phyloP scores from a whole-genome alignment of 306 rosid species.

The Quercus gilva region DNA sequence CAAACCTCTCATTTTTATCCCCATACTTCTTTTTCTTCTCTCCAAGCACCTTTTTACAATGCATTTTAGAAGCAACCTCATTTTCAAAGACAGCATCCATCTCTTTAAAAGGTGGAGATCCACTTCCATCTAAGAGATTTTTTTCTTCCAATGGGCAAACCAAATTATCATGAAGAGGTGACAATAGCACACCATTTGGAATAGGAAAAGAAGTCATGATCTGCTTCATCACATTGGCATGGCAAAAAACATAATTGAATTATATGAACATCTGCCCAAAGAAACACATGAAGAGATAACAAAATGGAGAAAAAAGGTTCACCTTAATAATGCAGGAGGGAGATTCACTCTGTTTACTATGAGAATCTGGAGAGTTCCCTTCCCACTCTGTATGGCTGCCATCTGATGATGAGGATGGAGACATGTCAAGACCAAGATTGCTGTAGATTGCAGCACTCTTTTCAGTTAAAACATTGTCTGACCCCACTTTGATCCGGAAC shows the following conservation, averaged over 20 bases:
- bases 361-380: slow-evolving; percentile 66
- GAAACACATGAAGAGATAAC: slow-evolving; percentile 21
- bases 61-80: slow-evolving; percentile 39
- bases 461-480: slow-evolving; percentile 55
- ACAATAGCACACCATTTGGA: slow-evolving; percentile 46
- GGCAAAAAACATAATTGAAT: not conserved
- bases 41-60: slow-evolving; percentile 38
- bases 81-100: slow-evolving; percentile 24
- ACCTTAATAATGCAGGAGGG: slow-evolving; percentile 25
- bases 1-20: slow-evolving; percentile 43
- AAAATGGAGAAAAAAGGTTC: not conserved
- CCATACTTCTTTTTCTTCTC: slow-evolving; percentile 44
- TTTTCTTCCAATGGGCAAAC: slow-evolving; percentile 48
- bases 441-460: slow-evolving; percentile 77
- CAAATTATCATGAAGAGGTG: slow-evolving; percentile 72
- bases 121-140: slow-evolving; percentile 31
- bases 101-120: slow-evolving; percentile 37
- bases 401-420: slow-evolving; percentile 76
- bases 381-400: slow-evolving; percentile 83
- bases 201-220: slow-evolving; percentile 67
- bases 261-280: not conserved
- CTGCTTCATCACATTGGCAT: slow-evolving; percentile 50
- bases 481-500: slow-evolving; percentile 81
- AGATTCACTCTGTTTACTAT: slow-evolving; percentile 57
- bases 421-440: slow-evolving; percentile 89